Conservation (phyloP, 805 yeast genomes). For the Candida morakotiae region DNA sequence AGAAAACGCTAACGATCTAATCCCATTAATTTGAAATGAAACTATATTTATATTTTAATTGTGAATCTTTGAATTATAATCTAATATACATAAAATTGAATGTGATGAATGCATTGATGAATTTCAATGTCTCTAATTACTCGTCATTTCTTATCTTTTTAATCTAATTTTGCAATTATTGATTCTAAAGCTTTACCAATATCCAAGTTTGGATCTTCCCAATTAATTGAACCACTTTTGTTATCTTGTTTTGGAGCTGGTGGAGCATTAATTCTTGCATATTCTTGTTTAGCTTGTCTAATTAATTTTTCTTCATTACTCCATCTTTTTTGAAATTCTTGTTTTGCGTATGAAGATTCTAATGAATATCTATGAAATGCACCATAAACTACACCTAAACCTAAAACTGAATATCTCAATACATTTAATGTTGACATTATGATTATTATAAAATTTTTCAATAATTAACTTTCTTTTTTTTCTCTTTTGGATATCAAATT, state of each 20-base stretch:
- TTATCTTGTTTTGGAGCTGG: constrained; percentile 34
- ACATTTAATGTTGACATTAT: constrained; percentile 52
- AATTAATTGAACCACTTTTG: constrained; percentile 52
- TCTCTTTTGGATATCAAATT: neutral
- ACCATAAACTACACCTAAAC: constrained; percentile 86
- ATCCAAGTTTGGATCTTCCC: constrained; percentile 90
- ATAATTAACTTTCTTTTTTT: constrained; percentile 1
- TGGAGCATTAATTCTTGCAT: constrained; percentile 54
- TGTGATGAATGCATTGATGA: too few relatives aligned
- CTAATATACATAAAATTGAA: too few relatives aligned
- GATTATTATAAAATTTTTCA: constrained; percentile 3
- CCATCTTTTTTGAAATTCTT: constrained; percentile 55
- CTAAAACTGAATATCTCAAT: constrained; percentile 88
- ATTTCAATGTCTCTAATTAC: too few relatives aligned
- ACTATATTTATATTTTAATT: too few relatives aligned
- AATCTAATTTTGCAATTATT: constrained; percentile 53
- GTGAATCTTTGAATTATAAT: too few relatives aligned
- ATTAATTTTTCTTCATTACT: constrained; percentile 70
- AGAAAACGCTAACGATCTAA: too few relatives aligned
- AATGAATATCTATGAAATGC: constrained; percentile 75
- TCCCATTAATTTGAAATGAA: too few relatives aligned
- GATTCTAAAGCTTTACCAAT: constrained; percentile 66
- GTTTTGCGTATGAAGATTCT: constrained; percentile 54
- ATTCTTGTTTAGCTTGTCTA: constrained; percentile 85
- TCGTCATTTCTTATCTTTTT: too few relatives aligned